Conservation (phyloP, 2,329 filamentous ascomycete genomes). For the Fusarium tupiense region DNA sequence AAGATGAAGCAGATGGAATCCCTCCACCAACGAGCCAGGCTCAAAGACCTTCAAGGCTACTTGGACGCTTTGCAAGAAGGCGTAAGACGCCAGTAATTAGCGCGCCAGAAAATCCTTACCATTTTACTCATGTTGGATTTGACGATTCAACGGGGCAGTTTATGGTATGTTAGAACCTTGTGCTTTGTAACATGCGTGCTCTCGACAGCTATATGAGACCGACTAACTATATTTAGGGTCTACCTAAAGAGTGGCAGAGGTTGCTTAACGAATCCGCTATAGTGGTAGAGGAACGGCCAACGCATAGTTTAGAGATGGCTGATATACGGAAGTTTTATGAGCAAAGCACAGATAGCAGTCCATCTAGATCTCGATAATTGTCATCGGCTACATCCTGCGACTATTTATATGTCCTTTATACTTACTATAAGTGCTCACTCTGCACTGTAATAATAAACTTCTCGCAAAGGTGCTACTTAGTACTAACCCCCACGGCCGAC, state of each 20-base stretch:
- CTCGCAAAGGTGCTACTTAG: fast-evolving
- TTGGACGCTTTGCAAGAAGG: background rate
- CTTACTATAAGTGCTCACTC: too few species aligned
- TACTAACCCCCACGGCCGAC: too few species aligned
- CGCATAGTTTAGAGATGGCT: fast-evolving
- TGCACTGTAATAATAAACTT: background rate
- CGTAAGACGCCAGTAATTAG: background rate
- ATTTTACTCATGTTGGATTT: background rate
- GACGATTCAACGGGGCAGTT: fast-evolving
- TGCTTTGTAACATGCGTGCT: fast-evolving
- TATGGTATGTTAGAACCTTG: background rate
- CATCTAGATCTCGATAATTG: fast-evolving
- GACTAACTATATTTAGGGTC: background rate
- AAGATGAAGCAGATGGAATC: too few species aligned
- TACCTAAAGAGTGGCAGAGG: background rate
- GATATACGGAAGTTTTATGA: too few species aligned
- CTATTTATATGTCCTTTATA: background rate
- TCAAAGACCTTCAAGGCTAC: background rate
- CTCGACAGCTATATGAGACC: fast-evolving
- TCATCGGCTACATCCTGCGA: fast-evolving
- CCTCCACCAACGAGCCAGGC: fast-evolving
- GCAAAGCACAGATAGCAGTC: fast-evolving
- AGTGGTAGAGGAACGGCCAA: too few species aligned
- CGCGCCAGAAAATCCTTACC: fast-evolving
- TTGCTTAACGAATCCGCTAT: fast-evolving